Conservation (phyloP, 208 protist genomes). For the Crithidia bombi region DNA sequence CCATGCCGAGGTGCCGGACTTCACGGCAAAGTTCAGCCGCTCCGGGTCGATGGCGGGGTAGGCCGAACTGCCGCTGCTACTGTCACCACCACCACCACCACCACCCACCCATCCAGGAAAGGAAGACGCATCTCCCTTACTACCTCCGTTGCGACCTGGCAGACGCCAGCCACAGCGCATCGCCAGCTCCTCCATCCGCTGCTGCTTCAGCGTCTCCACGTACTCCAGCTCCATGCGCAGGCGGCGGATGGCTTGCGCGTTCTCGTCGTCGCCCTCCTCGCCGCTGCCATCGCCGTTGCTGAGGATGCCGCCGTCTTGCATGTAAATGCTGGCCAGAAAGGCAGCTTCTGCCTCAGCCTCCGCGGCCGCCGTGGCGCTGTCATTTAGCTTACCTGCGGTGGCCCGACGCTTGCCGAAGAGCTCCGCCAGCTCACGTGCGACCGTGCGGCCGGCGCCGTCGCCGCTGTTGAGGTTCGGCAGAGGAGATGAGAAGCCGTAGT, state of each 20-base stretch:
- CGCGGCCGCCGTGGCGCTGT: conserved; percentile 6
- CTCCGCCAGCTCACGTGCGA: conserved; percentile 33
- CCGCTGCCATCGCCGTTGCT: conserved; percentile 1
- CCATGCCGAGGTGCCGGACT: conserved; percentile 54
- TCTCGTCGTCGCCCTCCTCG: conserved; percentile 19
- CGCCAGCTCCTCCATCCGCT: conserved; percentile 62
- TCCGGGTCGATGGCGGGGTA: conserved; percentile 29
- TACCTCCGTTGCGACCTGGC: background rate
- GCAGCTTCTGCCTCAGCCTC: conserved; percentile 9
- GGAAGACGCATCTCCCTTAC: background rate
- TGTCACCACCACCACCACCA: background rate
- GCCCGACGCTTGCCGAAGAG: conserved; percentile 24
- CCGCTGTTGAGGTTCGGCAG: background rate
- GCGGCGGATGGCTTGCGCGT: conserved; percentile 38
- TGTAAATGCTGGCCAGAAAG: conserved; percentile 32
- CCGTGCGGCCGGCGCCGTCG: background rate
- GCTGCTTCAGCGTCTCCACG: conserved; percentile 42
- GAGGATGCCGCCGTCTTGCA: conserved; percentile 13
- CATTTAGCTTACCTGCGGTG: background rate
- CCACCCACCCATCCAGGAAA: no score
- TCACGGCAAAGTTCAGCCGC: conserved; percentile 62
- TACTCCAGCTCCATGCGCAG: conserved; percentile 57
- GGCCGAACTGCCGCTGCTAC: background rate
- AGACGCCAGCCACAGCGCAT: conserved; percentile 45
- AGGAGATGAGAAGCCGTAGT: background rate